These are phyloP conservation scores for Knoxia roxburghii DNA, from an alignment of 257 asterid species.

Conservation along the genomic window DNA sequence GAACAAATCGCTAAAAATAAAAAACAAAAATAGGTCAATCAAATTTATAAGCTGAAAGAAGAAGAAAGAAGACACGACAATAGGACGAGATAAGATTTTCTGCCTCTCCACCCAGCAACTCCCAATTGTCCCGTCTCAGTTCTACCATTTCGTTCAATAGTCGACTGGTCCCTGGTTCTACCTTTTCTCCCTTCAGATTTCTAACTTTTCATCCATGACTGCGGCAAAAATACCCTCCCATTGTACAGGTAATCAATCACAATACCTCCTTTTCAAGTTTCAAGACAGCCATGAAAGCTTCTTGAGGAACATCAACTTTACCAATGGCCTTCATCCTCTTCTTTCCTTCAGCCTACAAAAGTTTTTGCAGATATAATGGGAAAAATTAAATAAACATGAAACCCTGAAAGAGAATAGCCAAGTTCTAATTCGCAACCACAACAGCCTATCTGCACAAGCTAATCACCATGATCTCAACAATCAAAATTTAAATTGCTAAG, in stretches of 20 bases:
- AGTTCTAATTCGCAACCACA: not conserved
- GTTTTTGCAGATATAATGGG: not conserved
- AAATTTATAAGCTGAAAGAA: no score
- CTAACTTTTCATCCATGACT: not conserved
- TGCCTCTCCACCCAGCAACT: no score
- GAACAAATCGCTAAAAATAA: no score
- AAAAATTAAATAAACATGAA: not conserved
- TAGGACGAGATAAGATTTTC: no score
- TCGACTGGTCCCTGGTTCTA: not conserved
- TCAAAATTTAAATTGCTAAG: no score
- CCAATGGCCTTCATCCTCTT: constrained; percentile 97
- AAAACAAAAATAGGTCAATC: no score
- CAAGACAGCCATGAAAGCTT: constrained; percentile 98
- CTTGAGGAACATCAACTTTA: constrained; percentile 93
- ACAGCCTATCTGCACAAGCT: not conserved
- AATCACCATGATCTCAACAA: not conserved
- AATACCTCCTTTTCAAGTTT: constrained; percentile 95
- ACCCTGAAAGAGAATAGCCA: not conserved
- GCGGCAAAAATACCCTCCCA: not conserved
- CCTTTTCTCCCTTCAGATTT: not conserved
- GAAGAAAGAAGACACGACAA: no score
- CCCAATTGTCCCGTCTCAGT: not conserved
- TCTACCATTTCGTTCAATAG: not conserved
- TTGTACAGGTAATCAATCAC: constrained; percentile 30
- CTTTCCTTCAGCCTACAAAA: constrained; percentile 90